phyloP scores from a whole-genome alignment of 305 asterid species.

The Solanum hybrid region DNA sequence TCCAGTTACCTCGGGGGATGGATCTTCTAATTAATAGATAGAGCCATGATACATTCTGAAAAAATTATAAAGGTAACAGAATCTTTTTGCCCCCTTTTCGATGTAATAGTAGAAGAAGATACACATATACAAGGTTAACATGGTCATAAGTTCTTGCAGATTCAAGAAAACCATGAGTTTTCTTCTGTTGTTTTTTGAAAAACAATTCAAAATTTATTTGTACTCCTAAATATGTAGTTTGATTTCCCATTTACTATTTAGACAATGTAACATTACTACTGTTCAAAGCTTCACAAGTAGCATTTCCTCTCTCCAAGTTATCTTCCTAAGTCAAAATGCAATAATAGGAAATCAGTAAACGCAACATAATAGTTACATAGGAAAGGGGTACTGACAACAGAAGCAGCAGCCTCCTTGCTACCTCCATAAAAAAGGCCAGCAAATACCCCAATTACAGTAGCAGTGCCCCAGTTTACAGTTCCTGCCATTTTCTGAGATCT shows the following conservation, averaged over 20 bases:
- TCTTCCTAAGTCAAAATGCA: background rate
- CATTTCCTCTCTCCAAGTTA: background rate
- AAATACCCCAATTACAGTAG: constrained; percentile 71
- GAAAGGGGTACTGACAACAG: constrained; percentile 56
- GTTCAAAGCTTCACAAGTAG: background rate
- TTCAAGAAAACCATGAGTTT: background rate
- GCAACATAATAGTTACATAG: background rate
- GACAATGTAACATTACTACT: background rate
- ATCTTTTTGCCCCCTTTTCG: background rate
- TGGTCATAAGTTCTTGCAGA: background rate
- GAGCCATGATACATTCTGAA: background rate
- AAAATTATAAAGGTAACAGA: background rate
- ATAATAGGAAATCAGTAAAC: background rate
- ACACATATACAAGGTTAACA: background rate
- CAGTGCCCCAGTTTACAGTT: constrained; percentile 80
- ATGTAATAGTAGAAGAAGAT: background rate
- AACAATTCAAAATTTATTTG: background rate
- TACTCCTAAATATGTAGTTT: background rate
- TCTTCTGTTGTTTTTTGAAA: background rate
- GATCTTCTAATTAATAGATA: background rate
- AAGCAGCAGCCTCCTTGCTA: constrained; percentile 93
- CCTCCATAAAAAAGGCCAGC: constrained; percentile 94
- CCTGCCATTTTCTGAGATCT: constrained; percentile 49
- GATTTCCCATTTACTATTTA: background rate
- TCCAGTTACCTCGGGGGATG: background rate